Base-by-base conservation (phyloP, 805 yeast genomes). In the Kodamaea leandrae region DNA sequence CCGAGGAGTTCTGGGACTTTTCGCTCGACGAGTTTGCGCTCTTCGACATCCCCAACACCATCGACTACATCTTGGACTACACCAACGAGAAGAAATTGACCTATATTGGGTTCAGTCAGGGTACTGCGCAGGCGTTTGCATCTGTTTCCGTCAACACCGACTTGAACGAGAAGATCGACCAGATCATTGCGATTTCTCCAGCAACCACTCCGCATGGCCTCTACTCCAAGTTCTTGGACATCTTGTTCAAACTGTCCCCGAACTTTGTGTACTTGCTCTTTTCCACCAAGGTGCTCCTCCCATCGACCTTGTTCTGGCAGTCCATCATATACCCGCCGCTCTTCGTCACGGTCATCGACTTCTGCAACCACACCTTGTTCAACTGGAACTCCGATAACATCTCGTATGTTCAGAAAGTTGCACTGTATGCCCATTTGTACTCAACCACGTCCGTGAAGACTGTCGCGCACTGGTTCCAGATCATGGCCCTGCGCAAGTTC, bases 61-160 rank as follows among this genome's bases (percentile, higher is more conserved):
- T 91, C 24, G 82, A 85, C 53, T 86, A 83, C 60, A 77, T 91
- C 12, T 61, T 90, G 43, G 58, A 69, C 2, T 59, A 64, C 21
- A 79, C 89, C 2, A 42, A 49, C 3, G 42, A 35, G 12, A 29
- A 42, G 6, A 59, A 68, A 42, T 61, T 90, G 26, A 76, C 80
- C 1, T 90, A 88, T 55, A 74, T 91, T 48, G 98, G 97, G 1
- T 91, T 91, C 55, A 81, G 90, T 18, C 98, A 90, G 60, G 98
- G 98, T 15, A 81, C 95, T 0, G 95, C 97, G 1, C 97, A 91
- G 61, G 88, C 88, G 30, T 82, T 90, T 60, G 96, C 96, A 0
- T 74, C 95, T 8, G 66, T 88, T 16, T 77, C 93, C 0, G 53
- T 82, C 13, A 78, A 81, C 54, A 80, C 83, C 6, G 69, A 72